Evolutionary conservation across 2,329 filamentous ascomycete species (phyloP).

Genomic region (Botrytis deweyae): DNA sequence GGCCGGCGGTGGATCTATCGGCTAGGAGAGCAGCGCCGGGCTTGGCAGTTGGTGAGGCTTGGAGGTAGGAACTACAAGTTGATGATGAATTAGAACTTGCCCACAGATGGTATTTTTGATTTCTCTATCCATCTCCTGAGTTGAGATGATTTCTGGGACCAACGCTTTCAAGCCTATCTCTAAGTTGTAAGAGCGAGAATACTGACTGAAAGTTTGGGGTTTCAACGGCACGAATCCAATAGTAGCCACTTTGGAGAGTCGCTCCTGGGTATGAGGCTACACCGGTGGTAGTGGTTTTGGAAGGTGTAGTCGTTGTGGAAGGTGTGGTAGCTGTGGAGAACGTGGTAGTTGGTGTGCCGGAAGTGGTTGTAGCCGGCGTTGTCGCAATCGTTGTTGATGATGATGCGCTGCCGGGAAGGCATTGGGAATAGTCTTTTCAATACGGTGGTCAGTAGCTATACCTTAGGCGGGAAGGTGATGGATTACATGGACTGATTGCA

Average conservation of each 20-base stretch:
- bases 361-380: conserved; percentile 17
- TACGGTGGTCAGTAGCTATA: background rate
- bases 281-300: conserved; percentile 3
- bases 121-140: background rate
- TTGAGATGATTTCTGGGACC: background rate
- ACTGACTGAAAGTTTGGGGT: conserved; percentile 55
- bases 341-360: conserved; percentile 32
- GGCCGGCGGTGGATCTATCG: conserved; percentile 53
- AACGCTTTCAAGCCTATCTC: background rate
- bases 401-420: conserved; percentile 41
- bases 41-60: conserved; percentile 46
- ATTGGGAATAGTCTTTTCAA: conserved; percentile 37
- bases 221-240: conserved; percentile 57
- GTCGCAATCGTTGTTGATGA: conserved; percentile 24
- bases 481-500: conserved; percentile 16
- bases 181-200: background rate
- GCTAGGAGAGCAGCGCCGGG: conserved; percentile 52
- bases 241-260: conserved; percentile 21
- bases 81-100: background rate
- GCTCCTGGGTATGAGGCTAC: conserved; percentile 7
- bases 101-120: background rate
- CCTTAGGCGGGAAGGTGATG: conserved; percentile 32
- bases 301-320: conserved; percentile 32
- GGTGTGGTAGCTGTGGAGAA: conserved; percentile 31
- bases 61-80: conserved; percentile 43